phyloP scores from a whole-genome alignment of 305 asterid species.

The Salvia sclarea region DNA sequence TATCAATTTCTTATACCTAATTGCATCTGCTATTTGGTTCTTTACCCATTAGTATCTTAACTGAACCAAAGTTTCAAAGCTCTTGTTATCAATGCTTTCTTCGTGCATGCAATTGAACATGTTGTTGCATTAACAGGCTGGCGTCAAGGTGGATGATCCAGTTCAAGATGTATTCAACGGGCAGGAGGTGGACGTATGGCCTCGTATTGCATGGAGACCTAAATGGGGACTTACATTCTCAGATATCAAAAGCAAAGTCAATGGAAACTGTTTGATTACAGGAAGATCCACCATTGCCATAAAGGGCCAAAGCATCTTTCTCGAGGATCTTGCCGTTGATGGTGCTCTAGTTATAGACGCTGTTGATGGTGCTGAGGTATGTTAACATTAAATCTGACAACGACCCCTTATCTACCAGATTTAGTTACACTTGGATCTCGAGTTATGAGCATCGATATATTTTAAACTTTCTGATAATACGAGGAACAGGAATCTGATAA shows the following conservation, averaged over 20 bases:
- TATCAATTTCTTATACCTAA: constrained; percentile 6
- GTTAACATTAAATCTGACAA: background rate
- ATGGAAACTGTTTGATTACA: constrained; percentile 61
- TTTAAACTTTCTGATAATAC: constrained; percentile 7
- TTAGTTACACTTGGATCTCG: background rate
- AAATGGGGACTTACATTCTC: constrained; percentile 95
- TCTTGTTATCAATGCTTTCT: constrained; percentile 18
- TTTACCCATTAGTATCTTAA: constrained; percentile 3
- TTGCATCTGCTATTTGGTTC: background rate
- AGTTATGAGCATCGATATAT: background rate
- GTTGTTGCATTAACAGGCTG: constrained; percentile 58
- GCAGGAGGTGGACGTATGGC: constrained; percentile 97
- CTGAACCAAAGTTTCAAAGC: constrained; percentile 11
- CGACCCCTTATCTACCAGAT: background rate
- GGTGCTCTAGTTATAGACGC: constrained; percentile 81
- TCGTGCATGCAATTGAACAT: constrained; percentile 15
- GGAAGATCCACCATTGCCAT: constrained; percentile 76
- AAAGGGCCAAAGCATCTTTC: constrained; percentile 59
- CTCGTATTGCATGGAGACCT: constrained; percentile 91
- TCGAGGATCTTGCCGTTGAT: constrained; percentile 76
- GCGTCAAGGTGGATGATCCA: constrained; percentile 82
- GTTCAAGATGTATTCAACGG: constrained; percentile 62
- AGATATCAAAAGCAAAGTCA: constrained; percentile 69
- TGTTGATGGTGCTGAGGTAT: constrained; percentile 77
- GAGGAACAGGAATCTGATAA: constrained; percentile 13